Evolutionary conservation across 805 yeast species (phyloP).

Genomic region (Yarrowia sp.): DNA sequence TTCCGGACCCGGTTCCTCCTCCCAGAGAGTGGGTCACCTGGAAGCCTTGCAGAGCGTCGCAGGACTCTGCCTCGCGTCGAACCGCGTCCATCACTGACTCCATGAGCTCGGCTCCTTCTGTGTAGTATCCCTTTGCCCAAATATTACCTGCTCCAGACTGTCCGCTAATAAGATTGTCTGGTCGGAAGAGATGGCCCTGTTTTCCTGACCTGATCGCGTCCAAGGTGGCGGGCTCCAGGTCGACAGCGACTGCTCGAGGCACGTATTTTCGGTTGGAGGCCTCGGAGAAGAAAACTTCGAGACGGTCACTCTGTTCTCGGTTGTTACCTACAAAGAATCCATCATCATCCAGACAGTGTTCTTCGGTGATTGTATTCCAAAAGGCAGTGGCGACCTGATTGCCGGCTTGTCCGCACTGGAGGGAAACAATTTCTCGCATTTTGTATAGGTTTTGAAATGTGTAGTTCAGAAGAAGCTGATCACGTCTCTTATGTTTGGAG

Average conservation of each 20-base stretch:
- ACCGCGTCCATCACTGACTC: slow-evolving; percentile 89
- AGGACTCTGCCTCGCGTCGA: slow-evolving; percentile 90
- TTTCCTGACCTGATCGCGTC: slow-evolving; percentile 76
- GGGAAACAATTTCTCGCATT: slow-evolving; percentile 46
- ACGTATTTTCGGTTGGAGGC: slow-evolving; percentile 85
- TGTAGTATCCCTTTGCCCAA: slow-evolving; percentile 97
- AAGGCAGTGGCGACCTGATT: slow-evolving; percentile 44
- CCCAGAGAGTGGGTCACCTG: slow-evolving; percentile 81
- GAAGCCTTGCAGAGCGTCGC: slow-evolving; percentile 93
- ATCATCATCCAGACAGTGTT: slow-evolving; percentile 39
- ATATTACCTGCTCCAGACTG: slow-evolving; percentile 94
- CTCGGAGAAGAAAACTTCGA: slow-evolving; percentile 77
- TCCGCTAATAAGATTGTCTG: slow-evolving; percentile 86
- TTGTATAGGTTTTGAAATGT: not conserved
- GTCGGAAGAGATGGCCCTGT: slow-evolving; percentile 83
- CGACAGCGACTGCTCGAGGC: slow-evolving; percentile 91
- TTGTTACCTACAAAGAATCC: slow-evolving; percentile 34
- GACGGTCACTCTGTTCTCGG: slow-evolving; percentile 42
- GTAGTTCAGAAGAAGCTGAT: not conserved
- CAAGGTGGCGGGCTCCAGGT: slow-evolving; percentile 91
- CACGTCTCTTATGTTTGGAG: slow-evolving; percentile 8
- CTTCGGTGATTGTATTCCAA: slow-evolving; percentile 41
- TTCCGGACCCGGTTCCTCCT: slow-evolving; percentile 97
- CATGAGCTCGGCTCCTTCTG: slow-evolving; percentile 94
- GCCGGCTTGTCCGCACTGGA: slow-evolving; percentile 47